Evolutionary conservation across 208 protist species (phyloP).

Genomic region (Tetramitus jugosus): DNA sequence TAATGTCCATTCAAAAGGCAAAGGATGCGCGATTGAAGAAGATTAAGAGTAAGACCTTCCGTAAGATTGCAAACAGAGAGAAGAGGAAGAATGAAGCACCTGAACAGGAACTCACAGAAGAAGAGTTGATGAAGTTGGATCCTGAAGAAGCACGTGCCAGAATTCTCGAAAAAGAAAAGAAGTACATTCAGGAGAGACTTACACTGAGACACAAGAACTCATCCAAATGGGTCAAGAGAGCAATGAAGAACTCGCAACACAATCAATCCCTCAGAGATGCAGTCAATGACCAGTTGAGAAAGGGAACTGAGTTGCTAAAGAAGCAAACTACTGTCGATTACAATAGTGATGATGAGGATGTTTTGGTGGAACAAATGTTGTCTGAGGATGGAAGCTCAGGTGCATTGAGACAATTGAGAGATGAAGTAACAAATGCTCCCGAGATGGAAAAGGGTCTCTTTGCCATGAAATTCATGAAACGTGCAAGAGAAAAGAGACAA

Average conservation of each 20-base stretch:
- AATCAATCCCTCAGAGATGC: not conserved
- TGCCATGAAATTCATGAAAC: constrained; percentile 17
- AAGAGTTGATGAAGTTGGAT: constrained; percentile 2
- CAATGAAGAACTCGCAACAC: not conserved
- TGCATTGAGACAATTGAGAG: not conserved
- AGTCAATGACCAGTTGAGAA: not conserved
- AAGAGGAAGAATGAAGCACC: not conserved
- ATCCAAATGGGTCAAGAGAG: not conserved
- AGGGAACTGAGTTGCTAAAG: not conserved
- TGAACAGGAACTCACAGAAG: constrained; percentile 1
- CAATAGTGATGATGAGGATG: not conserved
- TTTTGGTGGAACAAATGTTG: not conserved
- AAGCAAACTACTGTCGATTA: not conserved
- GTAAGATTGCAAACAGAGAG: not conserved
- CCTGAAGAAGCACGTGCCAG: not conserved
- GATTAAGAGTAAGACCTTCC: not conserved
- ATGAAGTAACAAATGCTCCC: not conserved
- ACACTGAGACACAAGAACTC: constrained; percentile 7
- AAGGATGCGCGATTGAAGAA: not conserved
- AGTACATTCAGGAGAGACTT: not conserved
- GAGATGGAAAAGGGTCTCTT: not conserved
- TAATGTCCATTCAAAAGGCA: not conserved
- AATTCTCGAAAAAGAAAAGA: not conserved
- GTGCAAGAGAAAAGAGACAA: not conserved
- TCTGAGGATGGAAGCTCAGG: not conserved